Conservation (phyloP, 345 rosid species). For the Citrus inodora region DNA sequence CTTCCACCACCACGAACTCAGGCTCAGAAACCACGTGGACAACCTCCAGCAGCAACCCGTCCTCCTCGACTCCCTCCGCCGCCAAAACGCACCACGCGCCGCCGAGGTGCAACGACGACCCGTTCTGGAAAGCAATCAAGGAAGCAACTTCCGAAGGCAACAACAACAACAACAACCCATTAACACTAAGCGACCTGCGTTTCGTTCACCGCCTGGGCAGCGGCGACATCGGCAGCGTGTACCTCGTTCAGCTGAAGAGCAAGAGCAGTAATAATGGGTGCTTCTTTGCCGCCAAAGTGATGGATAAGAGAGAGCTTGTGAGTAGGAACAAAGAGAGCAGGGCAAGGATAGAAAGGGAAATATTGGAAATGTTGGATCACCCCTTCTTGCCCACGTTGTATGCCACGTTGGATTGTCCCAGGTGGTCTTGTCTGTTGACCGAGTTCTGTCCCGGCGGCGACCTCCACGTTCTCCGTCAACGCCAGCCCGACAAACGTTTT, state of each 20-base stretch:
- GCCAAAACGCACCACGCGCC: slow-evolving; percentile 37
- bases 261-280: slow-evolving; percentile 23
- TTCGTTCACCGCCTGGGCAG: slow-evolving; percentile 73
- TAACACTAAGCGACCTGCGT: slow-evolving; percentile 53
- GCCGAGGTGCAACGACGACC: slow-evolving; percentile 48
- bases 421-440: slow-evolving; percentile 72
- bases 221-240: slow-evolving; percentile 89
- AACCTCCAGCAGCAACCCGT: slow-evolving; percentile 17
- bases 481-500: slow-evolving; percentile 61
- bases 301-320: slow-evolving; percentile 68
- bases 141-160: slow-evolving; percentile 17
- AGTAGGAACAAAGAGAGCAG: slow-evolving; percentile 64
- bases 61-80: slow-evolving; percentile 21
- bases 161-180: neutral
- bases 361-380: slow-evolving; percentile 68
- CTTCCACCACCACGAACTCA: slow-evolving; percentile 41
- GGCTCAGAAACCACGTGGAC: slow-evolving; percentile 33
- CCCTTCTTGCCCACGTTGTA: slow-evolving; percentile 81
- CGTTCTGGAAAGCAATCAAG: slow-evolving; percentile 52
- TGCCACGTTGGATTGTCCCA: slow-evolving; percentile 60
- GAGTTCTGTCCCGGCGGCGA: slow-evolving; percentile 91
- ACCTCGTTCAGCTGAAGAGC: slow-evolving; percentile 58
- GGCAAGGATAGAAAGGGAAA: slow-evolving; percentile 68
- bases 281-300: slow-evolving; percentile 76
- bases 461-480: slow-evolving; percentile 75